A percentile compares a stretch with the other conserved stretches of the same genome.
Evolutionary conservation across 257 asterid species (phyloP).

Genomic region (Osmanthus fragrans): DNA sequence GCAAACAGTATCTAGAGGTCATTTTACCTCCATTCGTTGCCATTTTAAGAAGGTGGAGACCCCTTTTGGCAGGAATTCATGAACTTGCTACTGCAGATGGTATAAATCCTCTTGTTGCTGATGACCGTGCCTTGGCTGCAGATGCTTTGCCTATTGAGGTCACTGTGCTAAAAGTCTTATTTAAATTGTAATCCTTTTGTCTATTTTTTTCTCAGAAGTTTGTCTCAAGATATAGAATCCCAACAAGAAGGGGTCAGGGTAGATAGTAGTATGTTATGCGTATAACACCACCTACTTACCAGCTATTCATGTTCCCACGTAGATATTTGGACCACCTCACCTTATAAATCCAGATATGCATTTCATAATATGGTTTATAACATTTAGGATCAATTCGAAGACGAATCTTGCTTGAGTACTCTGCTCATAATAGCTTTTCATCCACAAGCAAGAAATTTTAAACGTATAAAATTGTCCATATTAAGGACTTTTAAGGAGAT

Average conservation of each 20-base stretch:
- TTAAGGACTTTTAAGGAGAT: background rate
- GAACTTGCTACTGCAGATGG: conserved; percentile 95
- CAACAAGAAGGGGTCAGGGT: background rate
- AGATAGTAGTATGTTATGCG: conserved; percentile 9
- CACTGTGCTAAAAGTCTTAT: conserved; percentile 19
- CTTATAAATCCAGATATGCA: background rate
- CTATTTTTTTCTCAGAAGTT: conserved; percentile 14
- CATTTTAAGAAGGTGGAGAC: conserved; percentile 94
- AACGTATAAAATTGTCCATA: background rate
- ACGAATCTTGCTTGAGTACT: background rate
- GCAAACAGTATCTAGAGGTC: conserved; percentile 89
- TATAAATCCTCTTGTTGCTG: conserved; percentile 85
- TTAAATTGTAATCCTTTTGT: background rate
- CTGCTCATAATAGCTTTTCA: conserved; percentile 2
- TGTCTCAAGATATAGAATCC: conserved; percentile 25
- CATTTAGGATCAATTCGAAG: conserved; percentile 18
- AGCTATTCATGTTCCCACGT: conserved; percentile 8
- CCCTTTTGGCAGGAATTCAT: conserved; percentile 96
- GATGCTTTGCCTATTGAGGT: conserved; percentile 98
- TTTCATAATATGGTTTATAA: conserved; percentile 17
- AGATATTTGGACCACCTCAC: conserved; percentile 7
- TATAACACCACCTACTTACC: conserved; percentile 15
- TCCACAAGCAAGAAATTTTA: background rate
- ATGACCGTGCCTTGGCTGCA: conserved; percentile 95
- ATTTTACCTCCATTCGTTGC: conserved; percentile 97